These are phyloP conservation scores for Aureobasidium melanogenum DNA, from an alignment of 2,329 filamentous ascomycete genomes.

Conservation along the genomic window DNA sequence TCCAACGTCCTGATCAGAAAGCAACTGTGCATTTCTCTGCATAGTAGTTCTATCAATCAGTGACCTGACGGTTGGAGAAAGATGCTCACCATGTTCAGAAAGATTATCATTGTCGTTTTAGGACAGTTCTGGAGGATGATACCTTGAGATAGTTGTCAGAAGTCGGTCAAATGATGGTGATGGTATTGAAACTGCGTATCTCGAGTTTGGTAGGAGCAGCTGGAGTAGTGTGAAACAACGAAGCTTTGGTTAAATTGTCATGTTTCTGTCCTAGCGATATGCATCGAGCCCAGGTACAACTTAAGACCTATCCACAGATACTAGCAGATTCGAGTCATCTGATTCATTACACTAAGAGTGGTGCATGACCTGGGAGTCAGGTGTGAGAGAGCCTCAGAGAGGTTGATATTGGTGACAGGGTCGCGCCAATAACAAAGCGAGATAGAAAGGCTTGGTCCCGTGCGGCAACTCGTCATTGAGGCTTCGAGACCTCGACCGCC, in stretches of 20 bases:
- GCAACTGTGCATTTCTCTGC: not conserved
- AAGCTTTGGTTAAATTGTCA: too few species aligned
- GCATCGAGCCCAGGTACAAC: too few species aligned
- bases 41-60: not conserved
- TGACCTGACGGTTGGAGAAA: too few species aligned
- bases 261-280: too few species aligned
- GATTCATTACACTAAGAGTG: not conserved
- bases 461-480: slow-evolving; percentile 3
- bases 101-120: too few species aligned
- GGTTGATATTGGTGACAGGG: not conserved
- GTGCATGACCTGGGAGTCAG: not conserved
- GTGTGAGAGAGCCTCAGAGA: not conserved
- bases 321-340: not conserved
- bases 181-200: too few species aligned
- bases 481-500: slow-evolving; percentile 7
- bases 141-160: too few species aligned
- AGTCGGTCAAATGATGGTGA: too few species aligned
- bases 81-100: too few species aligned
- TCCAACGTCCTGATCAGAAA: not conserved
- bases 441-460: slow-evolving; percentile 5
- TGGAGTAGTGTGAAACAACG: not conserved
- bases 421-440: not conserved
- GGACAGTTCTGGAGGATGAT: too few species aligned
- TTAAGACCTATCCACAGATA: not conserved
- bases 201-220: not conserved